These are phyloP conservation scores for Colletotrichum ledebouriae DNA, from an alignment of 2,329 filamentous ascomycete genomes.

Conservation along the genomic window DNA sequence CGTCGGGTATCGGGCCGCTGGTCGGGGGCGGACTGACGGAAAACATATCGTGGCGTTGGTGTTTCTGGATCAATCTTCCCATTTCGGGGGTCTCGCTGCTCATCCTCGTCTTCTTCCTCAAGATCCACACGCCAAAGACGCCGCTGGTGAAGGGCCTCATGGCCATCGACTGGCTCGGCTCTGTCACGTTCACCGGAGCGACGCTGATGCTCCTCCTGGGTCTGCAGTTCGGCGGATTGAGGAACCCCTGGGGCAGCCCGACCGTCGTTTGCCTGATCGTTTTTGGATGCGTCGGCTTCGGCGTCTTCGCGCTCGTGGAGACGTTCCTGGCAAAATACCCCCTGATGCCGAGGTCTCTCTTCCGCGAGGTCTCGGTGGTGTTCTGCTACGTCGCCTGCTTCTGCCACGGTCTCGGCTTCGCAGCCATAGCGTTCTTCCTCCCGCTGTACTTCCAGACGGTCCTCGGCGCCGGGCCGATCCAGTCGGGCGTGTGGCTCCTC, in stretches of 20 bases:
- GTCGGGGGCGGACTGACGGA: conserved; percentile 78
- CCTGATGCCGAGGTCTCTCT: conserved; percentile 81
- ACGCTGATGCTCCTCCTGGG: conserved; percentile 90
- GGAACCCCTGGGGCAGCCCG: conserved; percentile 80
- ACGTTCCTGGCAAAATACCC: conserved; percentile 81
- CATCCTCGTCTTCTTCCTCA: conserved; percentile 72
- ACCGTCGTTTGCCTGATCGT: conserved; percentile 83
- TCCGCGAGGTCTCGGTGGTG: conserved; percentile 74
- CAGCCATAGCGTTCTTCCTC: conserved; percentile 82
- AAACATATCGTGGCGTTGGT: conserved; percentile 77
- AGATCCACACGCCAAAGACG: conserved; percentile 77
- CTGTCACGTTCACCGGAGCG: conserved; percentile 75
- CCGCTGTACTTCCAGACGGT: conserved; percentile 89
- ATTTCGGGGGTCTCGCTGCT: conserved; percentile 61
- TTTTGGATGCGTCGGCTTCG: conserved; percentile 75
- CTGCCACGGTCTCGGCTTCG: conserved; percentile 82
- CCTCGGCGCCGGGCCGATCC: conserved; percentile 75
- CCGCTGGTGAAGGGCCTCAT: conserved; percentile 68
- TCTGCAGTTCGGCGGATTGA: conserved; percentile 85
- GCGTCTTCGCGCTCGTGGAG: conserved; percentile 79
- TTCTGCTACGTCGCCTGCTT: conserved; percentile 77
- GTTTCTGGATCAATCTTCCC: conserved; percentile 75
- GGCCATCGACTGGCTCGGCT: conserved; percentile 72
- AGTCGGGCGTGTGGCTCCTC: conserved; percentile 81
- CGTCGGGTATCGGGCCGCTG: conserved; percentile 74